A percentile compares a stretch with the other conserved stretches of the same genome.
phyloP scores from a whole-genome alignment of 2,329 filamentous ascomycete species.

The Cryphonectria japonica region DNA sequence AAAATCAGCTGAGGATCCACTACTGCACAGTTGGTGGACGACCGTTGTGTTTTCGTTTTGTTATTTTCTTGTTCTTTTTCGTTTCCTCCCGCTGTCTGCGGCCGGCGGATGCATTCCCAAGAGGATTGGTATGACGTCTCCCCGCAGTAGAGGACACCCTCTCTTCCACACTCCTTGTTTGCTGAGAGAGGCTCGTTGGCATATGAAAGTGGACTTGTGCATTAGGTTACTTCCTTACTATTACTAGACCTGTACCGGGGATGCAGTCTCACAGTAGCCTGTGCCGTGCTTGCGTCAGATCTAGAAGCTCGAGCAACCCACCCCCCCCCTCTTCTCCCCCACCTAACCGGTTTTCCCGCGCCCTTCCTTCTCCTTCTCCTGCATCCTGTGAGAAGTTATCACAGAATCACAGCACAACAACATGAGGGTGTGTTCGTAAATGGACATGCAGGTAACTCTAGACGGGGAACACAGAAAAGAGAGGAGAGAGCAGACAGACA shows the following conservation, averaged over 20 bases:
- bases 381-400: not conserved
- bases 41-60: not conserved
- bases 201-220: constrained; percentile 11
- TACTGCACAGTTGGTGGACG: not conserved
- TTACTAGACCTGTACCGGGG: not conserved
- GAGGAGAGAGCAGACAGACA: not conserved
- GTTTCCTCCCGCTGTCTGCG: not conserved
- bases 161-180: not conserved
- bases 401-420: not conserved
- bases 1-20: not conserved
- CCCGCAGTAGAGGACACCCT: constrained; percentile 22
- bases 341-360: not conserved
- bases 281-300: constrained; percentile 1
- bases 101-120: not conserved
- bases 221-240: not conserved
- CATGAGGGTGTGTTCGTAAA: not conserved
- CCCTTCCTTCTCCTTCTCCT: not conserved
- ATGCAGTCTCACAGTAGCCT: constrained; percentile 4
- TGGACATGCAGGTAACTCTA: not conserved
- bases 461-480: constrained; percentile 3
- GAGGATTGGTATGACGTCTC: constrained; percentile 27
- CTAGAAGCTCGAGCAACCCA: not conserved
- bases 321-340: not conserved
- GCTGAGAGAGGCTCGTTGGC: constrained; percentile 7
- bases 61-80: not conserved